These are phyloP conservation scores for Microdochium bolleyi DNA, from an alignment of 2,329 filamentous ascomycete genomes.

Conservation along the genomic window DNA sequence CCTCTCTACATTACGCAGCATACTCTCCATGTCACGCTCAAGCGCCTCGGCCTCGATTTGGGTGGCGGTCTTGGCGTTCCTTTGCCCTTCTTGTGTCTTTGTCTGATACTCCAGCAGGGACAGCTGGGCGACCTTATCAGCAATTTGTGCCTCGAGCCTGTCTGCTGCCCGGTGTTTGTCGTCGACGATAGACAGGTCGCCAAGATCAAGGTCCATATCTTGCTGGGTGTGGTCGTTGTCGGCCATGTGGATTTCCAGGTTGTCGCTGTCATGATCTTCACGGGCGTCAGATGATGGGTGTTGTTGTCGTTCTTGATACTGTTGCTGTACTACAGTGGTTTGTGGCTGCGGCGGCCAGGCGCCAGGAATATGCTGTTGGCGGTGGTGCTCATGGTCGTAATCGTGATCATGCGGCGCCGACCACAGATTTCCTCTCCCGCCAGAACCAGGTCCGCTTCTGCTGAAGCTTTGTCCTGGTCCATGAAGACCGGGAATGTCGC, in stretches of 20 bases:
- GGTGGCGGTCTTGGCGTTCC: not conserved
- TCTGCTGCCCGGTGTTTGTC: slow-evolving; percentile 26
- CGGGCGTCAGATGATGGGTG: not conserved
- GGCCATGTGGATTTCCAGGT: not conserved
- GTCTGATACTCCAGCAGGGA: not conserved
- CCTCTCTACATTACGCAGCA: too few species aligned
- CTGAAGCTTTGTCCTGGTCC: too few species aligned
- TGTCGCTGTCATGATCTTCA: not conserved
- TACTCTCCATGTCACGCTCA: too few species aligned
- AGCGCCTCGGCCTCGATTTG: too few species aligned
- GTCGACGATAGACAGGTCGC: slow-evolving; percentile 17
- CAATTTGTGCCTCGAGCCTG: slow-evolving; percentile 24
- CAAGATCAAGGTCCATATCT: slow-evolving; percentile 6
- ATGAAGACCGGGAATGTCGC: not conserved
- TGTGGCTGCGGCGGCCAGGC: not conserved
- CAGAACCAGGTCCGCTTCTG: too few species aligned
- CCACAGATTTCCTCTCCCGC: too few species aligned
- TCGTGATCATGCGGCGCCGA: too few species aligned
- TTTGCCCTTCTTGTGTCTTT: not conserved
- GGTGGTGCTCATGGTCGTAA: not conserved
- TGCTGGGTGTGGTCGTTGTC: slow-evolving; percentile 12
- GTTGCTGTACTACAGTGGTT: not conserved
- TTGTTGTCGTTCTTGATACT: not conserved
- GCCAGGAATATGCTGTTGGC: not conserved
- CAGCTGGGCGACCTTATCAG: slow-evolving; percentile 17